Conservation (phyloP, 2,329 filamentous ascomycete genomes). For the Zalaria sp. region DNA sequence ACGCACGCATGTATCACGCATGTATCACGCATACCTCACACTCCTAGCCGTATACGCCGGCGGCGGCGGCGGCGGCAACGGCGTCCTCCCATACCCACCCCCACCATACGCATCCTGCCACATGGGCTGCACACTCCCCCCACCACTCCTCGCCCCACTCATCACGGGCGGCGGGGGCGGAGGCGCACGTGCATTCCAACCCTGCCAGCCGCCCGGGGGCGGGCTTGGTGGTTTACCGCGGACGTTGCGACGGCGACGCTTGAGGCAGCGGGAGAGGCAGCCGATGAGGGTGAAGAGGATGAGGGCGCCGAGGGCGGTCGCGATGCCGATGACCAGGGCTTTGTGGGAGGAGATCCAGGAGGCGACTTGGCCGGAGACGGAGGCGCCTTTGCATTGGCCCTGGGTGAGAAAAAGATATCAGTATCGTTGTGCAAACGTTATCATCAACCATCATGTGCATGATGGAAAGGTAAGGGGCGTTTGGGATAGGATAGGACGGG, state of each 20-base stretch:
- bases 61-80: conserved; percentile 3
- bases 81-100: not conserved
- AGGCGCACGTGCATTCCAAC: conserved; percentile 12
- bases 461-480: conserved; percentile 5
- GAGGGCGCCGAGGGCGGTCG: conserved; percentile 55
- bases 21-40: conserved; percentile 7
- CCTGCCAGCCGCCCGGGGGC: conserved; percentile 17
- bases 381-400: conserved; percentile 62
- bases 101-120: conserved; percentile 1
- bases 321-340: conserved; percentile 69
- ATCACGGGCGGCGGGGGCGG: conserved; percentile 1
- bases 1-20: too few species aligned
- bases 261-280: conserved; percentile 44
- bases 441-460: too few species aligned
- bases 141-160: not conserved
- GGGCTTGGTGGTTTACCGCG: not conserved
- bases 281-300: conserved; percentile 53
- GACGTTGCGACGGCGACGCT: conserved; percentile 11
- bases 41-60: conserved; percentile 3
- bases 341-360: conserved; percentile 68
- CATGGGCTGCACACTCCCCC: not conserved
- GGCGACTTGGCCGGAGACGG: conserved; percentile 53
- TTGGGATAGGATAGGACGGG: not conserved
- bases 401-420: conserved; percentile 11
- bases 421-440: too few species aligned